phyloP scores from a whole-genome alignment of 2,329 filamentous ascomycete species.

The Lecanicillium sp. region DNA sequence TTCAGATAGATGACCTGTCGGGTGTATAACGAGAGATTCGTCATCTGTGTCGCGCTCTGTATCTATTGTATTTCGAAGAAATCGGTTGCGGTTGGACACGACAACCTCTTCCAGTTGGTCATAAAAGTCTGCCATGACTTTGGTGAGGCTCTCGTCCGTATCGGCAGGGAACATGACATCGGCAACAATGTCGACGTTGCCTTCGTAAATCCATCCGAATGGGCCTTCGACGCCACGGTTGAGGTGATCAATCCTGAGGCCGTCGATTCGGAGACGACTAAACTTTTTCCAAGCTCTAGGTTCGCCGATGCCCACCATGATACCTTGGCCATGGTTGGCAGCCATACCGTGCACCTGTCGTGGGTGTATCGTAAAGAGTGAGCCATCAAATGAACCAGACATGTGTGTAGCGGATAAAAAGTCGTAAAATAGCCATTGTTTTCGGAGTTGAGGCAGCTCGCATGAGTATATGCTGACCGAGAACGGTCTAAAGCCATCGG shows the following conservation, averaged over 20 bases:
- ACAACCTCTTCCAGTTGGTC: conserved; percentile 92
- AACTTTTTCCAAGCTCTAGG: conserved; percentile 88
- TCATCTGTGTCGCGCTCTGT: conserved; percentile 16
- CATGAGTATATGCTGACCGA: conserved; percentile 93
- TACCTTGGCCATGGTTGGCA: conserved; percentile 46
- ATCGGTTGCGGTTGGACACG: conserved; percentile 61
- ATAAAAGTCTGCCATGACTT: conserved; percentile 96
- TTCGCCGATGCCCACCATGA: conserved; percentile 50
- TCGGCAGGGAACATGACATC: conserved; percentile 93
- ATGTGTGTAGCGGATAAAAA: conserved; percentile 93
- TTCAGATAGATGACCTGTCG: conserved; percentile 25
- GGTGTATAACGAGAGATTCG: conserved; percentile 16
- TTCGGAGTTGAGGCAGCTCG: conserved; percentile 83
- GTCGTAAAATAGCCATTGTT: conserved; percentile 97
- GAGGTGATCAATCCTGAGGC: conserved; percentile 88
- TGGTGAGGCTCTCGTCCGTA: conserved; percentile 77
- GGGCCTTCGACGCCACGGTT: conserved; percentile 89
- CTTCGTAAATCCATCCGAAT: conserved; percentile 96
- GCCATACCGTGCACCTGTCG: conserved; percentile 78
- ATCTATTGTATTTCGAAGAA: conserved; percentile 42
- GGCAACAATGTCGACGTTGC: conserved; percentile 91
- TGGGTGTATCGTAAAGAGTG: conserved; percentile 93
- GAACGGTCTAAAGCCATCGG: conserved; percentile 85
- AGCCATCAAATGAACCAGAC: conserved; percentile 91
- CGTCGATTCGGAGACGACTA: conserved; percentile 84